phyloP scores from a whole-genome alignment of 495 filamentous ascomycete genomes.

The Aspergillus mulundensis region DNA sequence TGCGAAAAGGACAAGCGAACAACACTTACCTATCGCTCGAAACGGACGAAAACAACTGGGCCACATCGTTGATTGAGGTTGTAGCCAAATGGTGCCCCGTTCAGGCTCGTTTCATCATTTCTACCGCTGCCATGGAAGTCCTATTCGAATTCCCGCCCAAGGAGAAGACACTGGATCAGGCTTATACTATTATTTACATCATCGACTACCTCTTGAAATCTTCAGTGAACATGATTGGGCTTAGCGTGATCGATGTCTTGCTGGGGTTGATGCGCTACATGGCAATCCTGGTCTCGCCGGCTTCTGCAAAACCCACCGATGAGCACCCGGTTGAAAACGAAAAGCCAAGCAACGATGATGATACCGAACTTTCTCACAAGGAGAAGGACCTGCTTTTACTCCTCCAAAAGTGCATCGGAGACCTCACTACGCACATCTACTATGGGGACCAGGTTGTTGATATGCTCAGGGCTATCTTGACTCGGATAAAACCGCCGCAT shows the following conservation, averaged over 20 bases:
- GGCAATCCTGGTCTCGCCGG: slow-evolving; percentile 62
- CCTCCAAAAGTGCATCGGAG: slow-evolving; percentile 72
- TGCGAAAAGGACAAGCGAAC: slow-evolving; percentile 41
- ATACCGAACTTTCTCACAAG: slow-evolving; percentile 34
- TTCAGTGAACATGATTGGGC: slow-evolving; percentile 84
- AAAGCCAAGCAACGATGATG: slow-evolving; percentile 9
- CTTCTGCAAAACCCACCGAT: slow-evolving; percentile 33
- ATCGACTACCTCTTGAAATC: slow-evolving; percentile 79
- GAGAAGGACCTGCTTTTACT: slow-evolving; percentile 54
- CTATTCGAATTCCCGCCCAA: slow-evolving; percentile 59
- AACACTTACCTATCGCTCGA: slow-evolving; percentile 9
- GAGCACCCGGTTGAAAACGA: slow-evolving; percentile 12
- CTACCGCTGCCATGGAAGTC: slow-evolving; percentile 73
- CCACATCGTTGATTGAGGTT: slow-evolving; percentile 71
- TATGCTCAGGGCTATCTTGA: slow-evolving; percentile 77
- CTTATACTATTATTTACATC: slow-evolving; percentile 68
- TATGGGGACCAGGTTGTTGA: slow-evolving; percentile 91
- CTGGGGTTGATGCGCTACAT: slow-evolving; percentile 77
- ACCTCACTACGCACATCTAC: slow-evolving; percentile 88
- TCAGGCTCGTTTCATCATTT: slow-evolving; percentile 82
- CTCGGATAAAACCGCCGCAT: slow-evolving; percentile 64
- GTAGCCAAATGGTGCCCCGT: slow-evolving; percentile 82
- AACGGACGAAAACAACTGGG: slow-evolving; percentile 59
- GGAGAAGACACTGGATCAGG: slow-evolving; percentile 62
- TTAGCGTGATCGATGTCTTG: slow-evolving; percentile 89